Evolutionary conservation across 352 stramenopile genomes (phyloP), one percentile per base, ranked within the genome.

Genomic region (Plasmopara viticola): DNA sequence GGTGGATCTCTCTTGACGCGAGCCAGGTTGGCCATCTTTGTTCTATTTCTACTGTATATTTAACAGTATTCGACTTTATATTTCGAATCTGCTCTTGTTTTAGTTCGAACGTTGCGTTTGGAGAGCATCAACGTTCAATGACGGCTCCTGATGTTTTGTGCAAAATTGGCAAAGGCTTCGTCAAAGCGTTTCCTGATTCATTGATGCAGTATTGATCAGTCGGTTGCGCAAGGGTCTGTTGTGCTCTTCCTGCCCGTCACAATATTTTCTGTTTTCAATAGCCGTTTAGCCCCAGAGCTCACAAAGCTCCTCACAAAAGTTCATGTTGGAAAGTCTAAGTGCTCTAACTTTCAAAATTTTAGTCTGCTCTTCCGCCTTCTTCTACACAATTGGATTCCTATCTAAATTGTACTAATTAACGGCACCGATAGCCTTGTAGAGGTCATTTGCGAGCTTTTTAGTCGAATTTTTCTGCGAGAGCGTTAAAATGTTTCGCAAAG

Each of bases 81-180:
- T 60, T 20, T 35, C 38, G 10, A 30, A 17, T 9, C 28, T 56
- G 35, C 30, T 48, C 25, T 10, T 38, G 20, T 42, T 20, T 15
- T 15, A 88, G 83, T 34, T 63, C 74, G 1, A 46, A 58, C 13
- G 53, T 84, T 46, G 85, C 87, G n/a, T 96, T 95, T 58, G 54
- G 62, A 6, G 31, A 58, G 44, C 74, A 94, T 45, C 51, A 70
- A 15, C 82, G 87, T 14, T 75, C 78, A 14, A 96, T 92, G 78
- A 95, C 86, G 6, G 74, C 87, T 0, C 84, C 87, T 0, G 87
- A 96, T 51, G 63, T 95, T 14, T 68, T 96, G 46, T 64, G 83
- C 30, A 68, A 61, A 33, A 55, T 93, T 38, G 66, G 70, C 46
- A 79, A 85, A 56, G 76, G 67, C 43, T 88, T 90, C 48, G 46